phyloP scores from a whole-genome alignment of 106 monocot species.

The Xerophyta viscosa region DNA sequence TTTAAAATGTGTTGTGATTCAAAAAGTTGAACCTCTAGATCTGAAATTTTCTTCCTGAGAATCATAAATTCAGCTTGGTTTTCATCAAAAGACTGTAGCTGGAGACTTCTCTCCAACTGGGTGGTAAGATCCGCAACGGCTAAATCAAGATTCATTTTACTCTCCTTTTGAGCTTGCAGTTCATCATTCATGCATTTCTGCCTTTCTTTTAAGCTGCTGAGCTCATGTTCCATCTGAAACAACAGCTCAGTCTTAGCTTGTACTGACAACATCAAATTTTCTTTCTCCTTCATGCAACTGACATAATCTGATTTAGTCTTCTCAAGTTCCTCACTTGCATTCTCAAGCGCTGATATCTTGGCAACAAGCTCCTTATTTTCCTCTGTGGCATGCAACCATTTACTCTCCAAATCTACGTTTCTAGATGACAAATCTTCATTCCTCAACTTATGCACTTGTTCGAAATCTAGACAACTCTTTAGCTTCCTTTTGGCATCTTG shows the following conservation, averaged over 20 bases:
- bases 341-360: conserved; percentile 26
- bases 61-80: conserved; percentile 36
- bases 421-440: conserved; percentile 54
- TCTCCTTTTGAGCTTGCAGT: conserved; percentile 27
- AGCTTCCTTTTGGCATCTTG: conserved; percentile 51
- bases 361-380: conserved; percentile 34
- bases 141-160: conserved; percentile 39
- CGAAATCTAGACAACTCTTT: conserved; percentile 29
- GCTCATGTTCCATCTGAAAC: conserved; percentile 47
- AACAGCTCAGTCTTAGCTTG: conserved; percentile 23
- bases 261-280: conserved; percentile 22
- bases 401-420: conserved; percentile 36
- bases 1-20: conserved; percentile 27
- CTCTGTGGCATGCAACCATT: conserved; percentile 38
- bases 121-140: conserved; percentile 39
- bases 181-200: conserved; percentile 21
- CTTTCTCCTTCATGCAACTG: conserved; percentile 48
- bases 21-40: conserved; percentile 52
- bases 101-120: conserved; percentile 43
- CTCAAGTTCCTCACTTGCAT: conserved; percentile 52
- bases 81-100: conserved; percentile 40
- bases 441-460: conserved; percentile 20
- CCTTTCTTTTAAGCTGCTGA: conserved; percentile 32
- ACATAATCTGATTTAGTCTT: conserved; percentile 27
- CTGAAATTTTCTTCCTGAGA: conserved; percentile 30